Percentiles rank a stretch among this genome's conserved stretches.
Conservation (phyloP, 345 rosid species). For the Syzygium grande region DNA sequence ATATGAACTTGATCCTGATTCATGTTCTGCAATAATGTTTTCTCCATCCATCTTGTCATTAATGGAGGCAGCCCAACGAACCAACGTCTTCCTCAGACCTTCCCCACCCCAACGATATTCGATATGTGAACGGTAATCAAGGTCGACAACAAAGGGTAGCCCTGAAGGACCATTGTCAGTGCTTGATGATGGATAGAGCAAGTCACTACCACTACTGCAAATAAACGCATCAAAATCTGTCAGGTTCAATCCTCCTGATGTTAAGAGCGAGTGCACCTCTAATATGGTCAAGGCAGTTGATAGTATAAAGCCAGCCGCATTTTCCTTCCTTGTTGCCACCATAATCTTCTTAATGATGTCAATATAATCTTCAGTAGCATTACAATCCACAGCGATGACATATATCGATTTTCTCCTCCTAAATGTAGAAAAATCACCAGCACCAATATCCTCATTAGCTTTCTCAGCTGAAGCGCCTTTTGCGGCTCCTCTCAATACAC, state of each 20-base stretch:
- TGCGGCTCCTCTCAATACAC: conserved; percentile 38
- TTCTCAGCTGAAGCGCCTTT: conserved; percentile 50
- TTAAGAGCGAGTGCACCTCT: conserved; percentile 67
- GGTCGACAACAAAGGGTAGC: conserved; percentile 70
- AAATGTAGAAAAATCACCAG: conserved; percentile 62
- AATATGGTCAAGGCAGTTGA: conserved; percentile 75
- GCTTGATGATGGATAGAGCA: conserved; percentile 65
- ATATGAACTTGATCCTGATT: conserved; percentile 46
- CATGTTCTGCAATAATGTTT: conserved; percentile 33
- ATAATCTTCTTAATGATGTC: conserved; percentile 50
- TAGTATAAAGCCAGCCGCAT: conserved; percentile 73
- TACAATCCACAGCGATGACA: conserved; percentile 81
- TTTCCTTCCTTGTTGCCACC: conserved; percentile 71
- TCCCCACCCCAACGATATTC: conserved; percentile 99
- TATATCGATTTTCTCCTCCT: conserved; percentile 71
- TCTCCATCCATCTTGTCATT: conserved; percentile 39
- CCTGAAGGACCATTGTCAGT: conserved; percentile 49
- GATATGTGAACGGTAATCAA: conserved; percentile 89
- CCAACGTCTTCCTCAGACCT: conserved; percentile 86
- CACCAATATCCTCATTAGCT: conserved; percentile 39
- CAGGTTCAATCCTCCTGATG: conserved; percentile 57
- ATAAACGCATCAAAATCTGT: conserved; percentile 90
- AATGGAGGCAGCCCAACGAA: conserved; percentile 78
- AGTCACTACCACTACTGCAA: conserved; percentile 94
- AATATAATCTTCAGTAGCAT: conserved; percentile 34